phyloP scores from a whole-genome alignment of 306 rosid genomes.

The Cicer pinnatifidum region DNA sequence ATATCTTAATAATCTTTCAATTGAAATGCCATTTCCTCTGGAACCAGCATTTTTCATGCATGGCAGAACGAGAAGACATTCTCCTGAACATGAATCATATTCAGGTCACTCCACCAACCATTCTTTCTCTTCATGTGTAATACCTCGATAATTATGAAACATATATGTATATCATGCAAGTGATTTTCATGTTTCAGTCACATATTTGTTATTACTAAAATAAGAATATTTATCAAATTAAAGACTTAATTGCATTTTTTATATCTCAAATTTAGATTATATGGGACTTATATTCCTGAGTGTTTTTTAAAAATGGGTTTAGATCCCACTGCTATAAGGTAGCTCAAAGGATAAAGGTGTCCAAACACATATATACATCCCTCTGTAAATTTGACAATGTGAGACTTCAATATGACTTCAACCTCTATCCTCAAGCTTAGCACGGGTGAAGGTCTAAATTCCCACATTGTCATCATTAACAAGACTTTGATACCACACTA shows the following conservation, averaged over 20 bases:
- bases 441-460: no score
- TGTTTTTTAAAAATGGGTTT: neutral
- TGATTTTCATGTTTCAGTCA: neutral
- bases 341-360: no score
- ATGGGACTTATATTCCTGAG: neutral
- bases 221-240: neutral
- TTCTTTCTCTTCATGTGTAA: conserved; percentile 40
- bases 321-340: no score
- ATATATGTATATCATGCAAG: neutral
- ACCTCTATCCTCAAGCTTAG: no score
- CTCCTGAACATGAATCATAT: conserved; percentile 38
- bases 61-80: conserved; percentile 42
- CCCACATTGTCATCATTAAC: no score
- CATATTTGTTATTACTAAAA: neutral
- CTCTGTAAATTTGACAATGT: no score
- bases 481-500: no score
- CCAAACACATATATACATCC: no score
- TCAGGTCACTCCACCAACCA: conserved; percentile 44
- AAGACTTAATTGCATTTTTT: neutral
- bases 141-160: conserved; percentile 40
- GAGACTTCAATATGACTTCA: no score
- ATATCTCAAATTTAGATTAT: neutral
- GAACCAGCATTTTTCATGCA: conserved; percentile 66
- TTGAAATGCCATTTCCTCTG: conserved; percentile 56
- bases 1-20: conserved; percentile 46